Conservation (phyloP, 495 filamentous ascomycete genomes). For the Penicillium salamii region DNA sequence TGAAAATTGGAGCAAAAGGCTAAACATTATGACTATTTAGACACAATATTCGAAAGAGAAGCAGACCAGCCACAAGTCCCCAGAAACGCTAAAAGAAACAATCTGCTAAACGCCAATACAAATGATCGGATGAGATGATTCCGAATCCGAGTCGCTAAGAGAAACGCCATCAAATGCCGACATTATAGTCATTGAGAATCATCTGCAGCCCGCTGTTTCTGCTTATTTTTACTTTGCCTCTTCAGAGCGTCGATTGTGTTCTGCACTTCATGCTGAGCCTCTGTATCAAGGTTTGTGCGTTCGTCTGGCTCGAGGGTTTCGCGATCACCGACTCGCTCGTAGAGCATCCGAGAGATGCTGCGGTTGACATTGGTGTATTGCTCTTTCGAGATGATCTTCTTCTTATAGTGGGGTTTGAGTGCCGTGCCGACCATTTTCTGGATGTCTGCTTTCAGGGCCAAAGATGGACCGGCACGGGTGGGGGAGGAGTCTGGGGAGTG, state of each 20-base stretch:
- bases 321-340: slow-evolving; percentile 68
- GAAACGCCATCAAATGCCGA: slow-evolving; percentile 26
- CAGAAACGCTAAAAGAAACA: neutral
- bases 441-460: slow-evolving; percentile 74
- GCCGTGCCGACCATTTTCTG: slow-evolving; percentile 76
- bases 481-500: slow-evolving; percentile 57
- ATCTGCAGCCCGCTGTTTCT: slow-evolving; percentile 23
- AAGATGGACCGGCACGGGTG: slow-evolving; percentile 54
- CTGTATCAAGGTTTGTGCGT: slow-evolving; percentile 61
- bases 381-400: slow-evolving; percentile 67
- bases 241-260: slow-evolving; percentile 51
- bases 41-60: too few species aligned
- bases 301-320: slow-evolving; percentile 55
- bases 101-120: slow-evolving; percentile 11
- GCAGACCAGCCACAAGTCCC: too few species aligned
- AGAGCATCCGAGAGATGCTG: slow-evolving; percentile 77
- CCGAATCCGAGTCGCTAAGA: slow-evolving; percentile 2
- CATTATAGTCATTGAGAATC: slow-evolving; percentile 24
- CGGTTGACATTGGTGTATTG: slow-evolving; percentile 88
- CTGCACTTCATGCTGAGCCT: slow-evolving; percentile 72
- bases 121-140: neutral
- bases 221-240: slow-evolving; percentile 19
- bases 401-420: slow-evolving; percentile 71
- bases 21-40: too few species aligned
- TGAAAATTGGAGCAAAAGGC: too few species aligned